phyloP scores from a whole-genome alignment of 805 yeast species.

The Grigorovia humatica region DNA sequence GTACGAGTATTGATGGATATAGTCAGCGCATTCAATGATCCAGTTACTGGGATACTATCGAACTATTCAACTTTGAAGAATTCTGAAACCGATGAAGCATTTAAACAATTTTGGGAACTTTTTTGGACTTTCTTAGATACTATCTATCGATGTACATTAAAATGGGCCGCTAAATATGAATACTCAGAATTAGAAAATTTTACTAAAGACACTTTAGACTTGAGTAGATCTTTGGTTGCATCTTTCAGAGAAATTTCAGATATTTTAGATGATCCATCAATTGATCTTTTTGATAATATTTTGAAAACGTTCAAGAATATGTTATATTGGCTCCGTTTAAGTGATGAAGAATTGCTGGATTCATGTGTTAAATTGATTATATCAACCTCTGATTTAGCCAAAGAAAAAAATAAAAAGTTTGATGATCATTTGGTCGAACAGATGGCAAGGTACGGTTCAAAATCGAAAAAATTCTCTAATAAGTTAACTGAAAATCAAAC shows the following conservation, averaged over 20 bases:
- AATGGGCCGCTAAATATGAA: constrained; percentile 64
- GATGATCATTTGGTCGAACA: constrained; percentile 43
- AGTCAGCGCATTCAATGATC: constrained; percentile 49
- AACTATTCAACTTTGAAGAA: constrained; percentile 20
- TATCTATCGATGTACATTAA: constrained; percentile 55
- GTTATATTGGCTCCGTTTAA: constrained; percentile 72
- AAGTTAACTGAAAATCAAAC: constrained; percentile 61
- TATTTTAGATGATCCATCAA: constrained; percentile 27
- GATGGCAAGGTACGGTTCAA: constrained; percentile 54
- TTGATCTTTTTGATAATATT: constrained; percentile 40
- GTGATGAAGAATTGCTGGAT: constrained; percentile 55
- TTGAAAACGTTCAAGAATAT: constrained; percentile 56
- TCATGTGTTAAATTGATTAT: constrained; percentile 66
- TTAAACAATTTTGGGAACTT: constrained; percentile 48
- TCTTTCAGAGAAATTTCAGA: constrained; percentile 45
- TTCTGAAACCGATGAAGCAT: constrained; percentile 20
- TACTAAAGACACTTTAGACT: constrained; percentile 76
- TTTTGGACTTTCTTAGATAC: constrained; percentile 66
- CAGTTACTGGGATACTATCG: constrained; percentile 48
- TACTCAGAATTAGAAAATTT: constrained; percentile 58
- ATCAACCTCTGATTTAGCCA: constrained; percentile 54
- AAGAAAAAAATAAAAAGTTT: constrained; percentile 40
- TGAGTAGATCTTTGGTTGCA: constrained; percentile 57
- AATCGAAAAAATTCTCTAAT: constrained; percentile 57
- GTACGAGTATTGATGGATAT: constrained; percentile 70